Conservation (phyloP, 495 filamentous ascomycete species). For the Penicillium flavigenum region DNA sequence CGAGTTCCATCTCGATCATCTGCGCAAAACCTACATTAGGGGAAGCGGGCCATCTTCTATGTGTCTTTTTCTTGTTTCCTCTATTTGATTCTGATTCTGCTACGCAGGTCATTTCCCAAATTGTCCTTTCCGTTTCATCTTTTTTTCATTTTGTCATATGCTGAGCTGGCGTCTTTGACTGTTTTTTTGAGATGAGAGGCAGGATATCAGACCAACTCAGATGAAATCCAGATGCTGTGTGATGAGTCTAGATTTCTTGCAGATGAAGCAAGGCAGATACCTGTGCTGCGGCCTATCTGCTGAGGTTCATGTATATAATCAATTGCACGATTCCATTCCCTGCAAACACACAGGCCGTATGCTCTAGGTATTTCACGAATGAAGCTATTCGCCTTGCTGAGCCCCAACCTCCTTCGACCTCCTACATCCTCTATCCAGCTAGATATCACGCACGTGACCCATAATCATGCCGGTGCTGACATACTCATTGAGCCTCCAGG, state of each 20-base stretch:
- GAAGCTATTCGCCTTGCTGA: no score
- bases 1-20: conserved; percentile 11
- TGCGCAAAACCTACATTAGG: conserved; percentile 17
- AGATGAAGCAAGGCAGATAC: conserved; percentile 1
- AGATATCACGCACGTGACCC: not conserved
- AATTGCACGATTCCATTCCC: conserved; percentile 1
- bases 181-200: not conserved
- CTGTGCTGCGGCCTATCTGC: not conserved
- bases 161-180: conserved; percentile 7
- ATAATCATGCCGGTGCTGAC: not conserved
- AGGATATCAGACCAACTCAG: not conserved
- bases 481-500: not conserved
- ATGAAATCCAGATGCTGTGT: not conserved
- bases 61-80: conserved; percentile 15
- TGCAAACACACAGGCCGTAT: not conserved
- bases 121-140: not conserved
- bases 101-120: conserved; percentile 4
- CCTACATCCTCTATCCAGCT: not conserved
- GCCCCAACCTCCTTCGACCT: no score
- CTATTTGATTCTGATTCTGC: conserved; percentile 1
- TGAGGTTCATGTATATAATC: conserved; percentile 15
- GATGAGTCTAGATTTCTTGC: not conserved
- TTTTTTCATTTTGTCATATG: conserved; percentile 1
- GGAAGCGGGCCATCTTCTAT: conserved; percentile 25
- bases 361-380: no score